A percentile compares a stretch with the other conserved stretches of the same genome.
phyloP scores from a whole-genome alignment of 345 rosid species.

The Rhodamnia rubescens region DNA sequence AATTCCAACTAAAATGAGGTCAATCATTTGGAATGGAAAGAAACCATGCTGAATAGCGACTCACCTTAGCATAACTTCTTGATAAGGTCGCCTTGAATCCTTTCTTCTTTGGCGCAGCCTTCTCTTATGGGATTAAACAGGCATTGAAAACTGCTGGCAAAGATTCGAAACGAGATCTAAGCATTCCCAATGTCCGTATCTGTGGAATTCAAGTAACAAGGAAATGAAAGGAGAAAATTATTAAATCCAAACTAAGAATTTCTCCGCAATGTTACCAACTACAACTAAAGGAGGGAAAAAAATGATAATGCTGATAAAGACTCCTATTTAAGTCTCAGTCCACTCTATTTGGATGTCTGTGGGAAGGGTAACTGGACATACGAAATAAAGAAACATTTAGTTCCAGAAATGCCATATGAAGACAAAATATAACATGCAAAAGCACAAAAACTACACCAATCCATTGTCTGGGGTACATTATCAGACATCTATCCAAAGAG shows the following conservation, averaged over 20 bases:
- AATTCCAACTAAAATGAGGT: not conserved
- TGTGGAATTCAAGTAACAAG: constrained; percentile 4
- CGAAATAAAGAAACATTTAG: not conserved
- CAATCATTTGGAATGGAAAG: not conserved
- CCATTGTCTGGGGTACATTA: not conserved
- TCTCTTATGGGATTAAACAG: constrained; percentile 67
- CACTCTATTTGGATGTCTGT: not conserved
- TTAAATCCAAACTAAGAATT: not conserved
- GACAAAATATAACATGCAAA: not conserved
- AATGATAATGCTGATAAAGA: not conserved
- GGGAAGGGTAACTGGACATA: not conserved
- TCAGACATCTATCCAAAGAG: not conserved
- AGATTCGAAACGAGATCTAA: constrained; percentile 85
- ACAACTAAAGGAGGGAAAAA: not conserved
- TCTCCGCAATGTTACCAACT: not conserved
- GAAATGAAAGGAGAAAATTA: not conserved
- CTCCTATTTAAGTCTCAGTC: not conserved
- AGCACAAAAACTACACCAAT: not conserved
- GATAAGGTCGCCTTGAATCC: constrained; percentile 64
- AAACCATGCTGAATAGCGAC: not conserved
- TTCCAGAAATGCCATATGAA: not conserved
- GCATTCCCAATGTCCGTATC: constrained; percentile 99
- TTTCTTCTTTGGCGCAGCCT: constrained; percentile 50
- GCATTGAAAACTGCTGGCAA: constrained; percentile 89
- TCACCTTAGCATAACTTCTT: constrained; percentile 45